These are phyloP conservation scores for Phytophthora crassamura DNA, from an alignment of 352 stramenopile genomes.

Conservation along the genomic window DNA sequence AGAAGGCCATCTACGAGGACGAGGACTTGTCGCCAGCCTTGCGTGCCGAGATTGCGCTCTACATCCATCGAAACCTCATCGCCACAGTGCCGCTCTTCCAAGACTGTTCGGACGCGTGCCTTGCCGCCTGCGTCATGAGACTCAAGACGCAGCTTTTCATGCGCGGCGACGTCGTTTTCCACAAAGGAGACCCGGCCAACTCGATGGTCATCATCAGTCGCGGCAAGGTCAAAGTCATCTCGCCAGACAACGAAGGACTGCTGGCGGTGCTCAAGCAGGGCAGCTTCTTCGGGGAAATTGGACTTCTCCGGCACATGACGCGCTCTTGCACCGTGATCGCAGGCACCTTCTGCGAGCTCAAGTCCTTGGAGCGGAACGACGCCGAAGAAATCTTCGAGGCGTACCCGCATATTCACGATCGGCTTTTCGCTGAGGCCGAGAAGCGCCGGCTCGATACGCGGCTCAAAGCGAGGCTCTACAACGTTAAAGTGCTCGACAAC, in stretches of 20 bases:
- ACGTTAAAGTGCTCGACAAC: conserved; percentile 76
- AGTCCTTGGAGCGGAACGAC: conserved; percentile 52
- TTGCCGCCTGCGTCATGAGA: conserved; percentile 62
- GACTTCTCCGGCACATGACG: conserved; percentile 61
- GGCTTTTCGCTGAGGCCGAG: conserved; percentile 61
- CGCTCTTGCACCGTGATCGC: conserved; percentile 63
- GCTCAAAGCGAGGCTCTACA: conserved; percentile 52
- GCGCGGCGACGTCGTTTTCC: conserved; percentile 65
- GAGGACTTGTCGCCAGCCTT: conserved; percentile 63
- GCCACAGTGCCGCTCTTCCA: conserved; percentile 67
- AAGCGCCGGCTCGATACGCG: conserved; percentile 59
- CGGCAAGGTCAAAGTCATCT: conserved; percentile 71
- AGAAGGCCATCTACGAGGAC: conserved; percentile 76
- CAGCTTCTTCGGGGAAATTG: conserved; percentile 73
- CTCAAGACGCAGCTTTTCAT: conserved; percentile 69
- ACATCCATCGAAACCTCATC: conserved; percentile 64
- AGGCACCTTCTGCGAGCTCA: conserved; percentile 69
- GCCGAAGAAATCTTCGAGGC: conserved; percentile 66
- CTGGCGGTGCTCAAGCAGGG: conserved; percentile 66
- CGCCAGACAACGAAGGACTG: conserved; percentile 54
- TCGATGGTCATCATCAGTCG: conserved; percentile 73
- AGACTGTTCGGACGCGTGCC: conserved; percentile 60
- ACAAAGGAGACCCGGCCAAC: conserved; percentile 62
- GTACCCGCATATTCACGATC: conserved; percentile 66
- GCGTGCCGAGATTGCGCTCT: conserved; percentile 64